Evolutionary conservation across 1,139 yeast species (phyloP), one percentile per base, ranked within the genome.

Genomic region (Hemisphaericaspora lyxosophila): DNA sequence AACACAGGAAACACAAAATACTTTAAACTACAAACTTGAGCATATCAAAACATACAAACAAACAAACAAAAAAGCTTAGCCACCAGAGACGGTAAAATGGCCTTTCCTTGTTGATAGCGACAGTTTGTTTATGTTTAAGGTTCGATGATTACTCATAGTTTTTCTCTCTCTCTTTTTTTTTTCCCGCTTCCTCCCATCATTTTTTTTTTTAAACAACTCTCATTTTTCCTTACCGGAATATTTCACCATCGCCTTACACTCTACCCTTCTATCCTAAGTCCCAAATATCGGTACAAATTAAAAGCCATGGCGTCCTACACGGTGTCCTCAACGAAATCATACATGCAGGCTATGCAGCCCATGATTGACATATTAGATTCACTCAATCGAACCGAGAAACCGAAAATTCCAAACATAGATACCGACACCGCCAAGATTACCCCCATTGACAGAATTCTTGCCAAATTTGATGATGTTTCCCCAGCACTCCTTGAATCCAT

Each of bases 331-430:
- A 82, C 89, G 4, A 75, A 79, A 57, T 83, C 92, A 25, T 85
- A 78, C 60, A 80, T 84, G 85, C 78, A 76, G 54, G 90, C 92
- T 26, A 83, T 85, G 88, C 75, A 71, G 54, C 75, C 80, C 2
- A 74, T 85, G 80, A 62, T 75, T 25, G 78, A 73, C 9, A 59
- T 71, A 1, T 54, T 80, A 28, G 18, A 26, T 13, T 13, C 28
- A 3, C 14, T 26, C n/a, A 26, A 28, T 28, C 17, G 7, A 14
- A 17, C 4, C 7, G 17, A 7, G n/a, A 11, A 14, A 7, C 5
- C 50, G 5, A 61, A 62, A 29, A 34, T 53, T 12, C 70, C 73
- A 3, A 51, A 45, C 7, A 59, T 68, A 26, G 73, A 69, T 43
- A 57, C 49, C 30, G 75, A 70, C 33, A 47, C 46, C 8, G 45